phyloP scores from a whole-genome alignment of 495 filamentous ascomycete species.

The Penicillium crystallinum region DNA sequence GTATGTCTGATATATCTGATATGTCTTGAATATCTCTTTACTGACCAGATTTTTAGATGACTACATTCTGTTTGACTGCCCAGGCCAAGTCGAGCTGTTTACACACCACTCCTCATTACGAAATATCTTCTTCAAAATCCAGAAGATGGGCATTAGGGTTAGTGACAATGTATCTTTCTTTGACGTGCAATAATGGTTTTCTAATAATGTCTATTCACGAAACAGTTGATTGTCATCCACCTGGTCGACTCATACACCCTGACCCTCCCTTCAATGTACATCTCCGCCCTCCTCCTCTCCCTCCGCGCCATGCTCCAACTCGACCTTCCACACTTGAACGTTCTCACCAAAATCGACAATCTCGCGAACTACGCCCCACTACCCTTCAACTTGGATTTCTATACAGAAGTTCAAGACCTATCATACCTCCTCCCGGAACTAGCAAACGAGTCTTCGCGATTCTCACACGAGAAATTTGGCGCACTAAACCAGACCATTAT shows the following conservation, averaged over 20 bases:
- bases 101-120: constrained; percentile 87
- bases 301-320: constrained; percentile 96
- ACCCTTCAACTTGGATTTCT: constrained; percentile 91
- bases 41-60: constrained; percentile 53
- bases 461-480: constrained; percentile 65
- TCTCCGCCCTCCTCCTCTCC: constrained; percentile 86
- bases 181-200: neutral
- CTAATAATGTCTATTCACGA: constrained; percentile 8
- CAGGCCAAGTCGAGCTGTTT: constrained; percentile 94
- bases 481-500: constrained; percentile 81
- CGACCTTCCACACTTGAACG: constrained; percentile 90
- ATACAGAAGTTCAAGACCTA: constrained; percentile 96
- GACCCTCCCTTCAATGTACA: constrained; percentile 86
- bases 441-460: constrained; percentile 52
- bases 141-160: constrained; percentile 91
- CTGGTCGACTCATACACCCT: constrained; percentile 89
- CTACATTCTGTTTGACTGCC: constrained; percentile 93
- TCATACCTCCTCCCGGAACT: constrained; percentile 76
- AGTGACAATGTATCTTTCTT: constrained; percentile 17
- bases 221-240: constrained; percentile 81
- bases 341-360: constrained; percentile 96
- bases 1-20: constrained; percentile 25
- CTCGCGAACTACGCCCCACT: constrained; percentile 71
- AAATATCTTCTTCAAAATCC: constrained; percentile 82
- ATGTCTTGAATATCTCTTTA: neutral